Evolutionary conservation across 805 yeast species (phyloP).

Genomic region (Candida nitratophila): DNA sequence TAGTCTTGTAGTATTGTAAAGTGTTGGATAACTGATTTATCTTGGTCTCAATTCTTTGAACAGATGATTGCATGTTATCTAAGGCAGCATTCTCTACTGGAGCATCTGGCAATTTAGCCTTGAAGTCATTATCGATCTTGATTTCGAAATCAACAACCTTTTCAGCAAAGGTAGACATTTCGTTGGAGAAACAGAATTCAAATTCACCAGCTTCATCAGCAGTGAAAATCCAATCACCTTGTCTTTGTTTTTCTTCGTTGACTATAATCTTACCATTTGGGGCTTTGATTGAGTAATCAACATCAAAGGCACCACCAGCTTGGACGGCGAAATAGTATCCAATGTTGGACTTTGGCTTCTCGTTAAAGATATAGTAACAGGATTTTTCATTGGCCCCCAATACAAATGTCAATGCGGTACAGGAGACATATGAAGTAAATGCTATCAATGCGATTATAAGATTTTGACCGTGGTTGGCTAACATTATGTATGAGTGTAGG

Average conservation of each 20-base stretch:
- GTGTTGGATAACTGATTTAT: conserved; percentile 49
- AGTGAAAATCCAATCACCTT: conserved; percentile 70
- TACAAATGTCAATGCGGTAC: conserved; percentile 62
- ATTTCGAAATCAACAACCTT: conserved; percentile 83
- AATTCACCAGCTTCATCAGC: conserved; percentile 72
- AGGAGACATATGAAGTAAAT: conserved; percentile 17
- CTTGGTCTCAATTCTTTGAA: conserved; percentile 52
- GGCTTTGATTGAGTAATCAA: conserved; percentile 57
- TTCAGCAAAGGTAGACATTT: conserved; percentile 74
- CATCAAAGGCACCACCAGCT: conserved; percentile 73
- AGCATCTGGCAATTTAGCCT: conserved; percentile 55
- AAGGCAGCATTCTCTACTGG: conserved; percentile 50
- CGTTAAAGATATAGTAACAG: conserved; percentile 68
- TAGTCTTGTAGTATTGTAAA: conserved; percentile 77
- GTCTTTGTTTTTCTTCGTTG: conserved; percentile 55
- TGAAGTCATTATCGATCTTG: conserved; percentile 45
- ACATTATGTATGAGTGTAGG: background rate
- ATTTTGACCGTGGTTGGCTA: background rate
- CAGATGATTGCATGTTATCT: conserved; percentile 47
- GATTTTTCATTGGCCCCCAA: conserved; percentile 69
- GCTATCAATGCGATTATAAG: background rate
- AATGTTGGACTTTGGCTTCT: conserved; percentile 48
- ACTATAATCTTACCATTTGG: conserved; percentile 52
- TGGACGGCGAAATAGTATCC: conserved; percentile 82
- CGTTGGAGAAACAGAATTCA: conserved; percentile 79